Evolutionary conservation across 306 rosid species (phyloP).

Genomic region (Gynostemma pentaphyllum): DNA sequence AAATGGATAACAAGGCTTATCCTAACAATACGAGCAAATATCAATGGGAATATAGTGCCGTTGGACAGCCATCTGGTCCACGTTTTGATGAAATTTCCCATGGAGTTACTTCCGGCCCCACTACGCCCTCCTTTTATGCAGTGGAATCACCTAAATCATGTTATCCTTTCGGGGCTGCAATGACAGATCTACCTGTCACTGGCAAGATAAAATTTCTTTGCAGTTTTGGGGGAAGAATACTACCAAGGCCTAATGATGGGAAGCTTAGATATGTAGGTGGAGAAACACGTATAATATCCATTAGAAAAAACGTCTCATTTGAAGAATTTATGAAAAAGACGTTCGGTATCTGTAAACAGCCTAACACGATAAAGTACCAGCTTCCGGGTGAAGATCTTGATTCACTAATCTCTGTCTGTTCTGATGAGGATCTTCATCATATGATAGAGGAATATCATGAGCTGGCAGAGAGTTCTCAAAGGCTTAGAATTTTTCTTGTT

Average conservation of each 20-base stretch:
- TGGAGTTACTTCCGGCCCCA: conserved; percentile 24
- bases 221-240: conserved; percentile 88
- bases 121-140: conserved; percentile 20
- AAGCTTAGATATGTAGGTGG: conserved; percentile 86
- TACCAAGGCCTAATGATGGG: conserved; percentile 78
- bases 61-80: conserved; percentile 20
- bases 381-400: conserved; percentile 98
- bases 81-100: conserved; percentile 4
- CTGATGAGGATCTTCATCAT: conserved; percentile 88
- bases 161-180: conserved; percentile 31
- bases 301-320: conserved; percentile 34
- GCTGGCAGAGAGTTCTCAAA: conserved; percentile 66
- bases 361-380: conserved; percentile 79
- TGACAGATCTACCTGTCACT: conserved; percentile 32
- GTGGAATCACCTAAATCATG: conserved; percentile 41
- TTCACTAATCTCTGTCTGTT: conserved; percentile 87
- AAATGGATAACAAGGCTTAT: conserved; percentile 33
- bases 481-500: conserved; percentile 70
- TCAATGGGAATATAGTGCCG: conserved; percentile 34
- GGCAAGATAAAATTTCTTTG: conserved; percentile 74
- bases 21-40: conserved; percentile 29
- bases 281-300: conserved; percentile 74
- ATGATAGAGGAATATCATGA: conserved; percentile 84
- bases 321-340: conserved; percentile 65
- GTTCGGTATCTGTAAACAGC: conserved; percentile 45